Evolutionary conservation across 805 yeast genomes (phyloP).

Genomic region (Saccharomyces kudriavzevii): DNA sequence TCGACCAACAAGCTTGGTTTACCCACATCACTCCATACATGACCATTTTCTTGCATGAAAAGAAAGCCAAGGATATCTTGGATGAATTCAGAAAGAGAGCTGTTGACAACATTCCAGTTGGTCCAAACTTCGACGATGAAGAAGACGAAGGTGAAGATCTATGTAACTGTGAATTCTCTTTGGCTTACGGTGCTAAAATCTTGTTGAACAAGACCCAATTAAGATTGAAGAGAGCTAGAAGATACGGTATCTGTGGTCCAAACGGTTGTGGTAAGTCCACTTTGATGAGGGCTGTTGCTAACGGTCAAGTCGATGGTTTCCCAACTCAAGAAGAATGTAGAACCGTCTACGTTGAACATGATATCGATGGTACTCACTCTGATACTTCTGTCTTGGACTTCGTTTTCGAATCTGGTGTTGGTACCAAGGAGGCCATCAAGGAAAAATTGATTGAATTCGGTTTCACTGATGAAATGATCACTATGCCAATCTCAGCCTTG

Average conservation of each 20-base stretch:
- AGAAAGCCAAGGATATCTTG: conserved; percentile 79
- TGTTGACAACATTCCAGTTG: conserved; percentile 95
- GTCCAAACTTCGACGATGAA: conserved; percentile 92
- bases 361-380: conserved; percentile 96
- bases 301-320: conserved; percentile 99
- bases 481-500: conserved; percentile 88
- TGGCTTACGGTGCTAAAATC: conserved; percentile 99
- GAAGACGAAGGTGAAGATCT: conserved; percentile 99
- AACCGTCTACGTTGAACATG: conserved; percentile 99
- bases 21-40: conserved; percentile 85
- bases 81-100: conserved; percentile 95
- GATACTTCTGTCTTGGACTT: conserved; percentile 90
- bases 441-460: conserved; percentile 81
- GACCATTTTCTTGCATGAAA: conserved; percentile 91
- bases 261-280: conserved; percentile 99
- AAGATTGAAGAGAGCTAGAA: conserved; percentile 97
- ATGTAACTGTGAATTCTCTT: conserved; percentile 99
- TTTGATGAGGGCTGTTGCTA: conserved; percentile 93
- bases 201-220: conserved; percentile 98
- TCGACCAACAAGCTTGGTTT: conserved; percentile 88
- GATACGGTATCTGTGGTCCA: conserved; percentile 99
- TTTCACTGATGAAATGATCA: conserved; percentile 89
- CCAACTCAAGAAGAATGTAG: conserved; percentile 98
- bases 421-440: conserved; percentile 62
- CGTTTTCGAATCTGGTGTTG: conserved; percentile 70